Evolutionary conservation across 2,329 filamentous ascomycete species (phyloP).

Genomic region (Monosporascus cannonballus): DNA sequence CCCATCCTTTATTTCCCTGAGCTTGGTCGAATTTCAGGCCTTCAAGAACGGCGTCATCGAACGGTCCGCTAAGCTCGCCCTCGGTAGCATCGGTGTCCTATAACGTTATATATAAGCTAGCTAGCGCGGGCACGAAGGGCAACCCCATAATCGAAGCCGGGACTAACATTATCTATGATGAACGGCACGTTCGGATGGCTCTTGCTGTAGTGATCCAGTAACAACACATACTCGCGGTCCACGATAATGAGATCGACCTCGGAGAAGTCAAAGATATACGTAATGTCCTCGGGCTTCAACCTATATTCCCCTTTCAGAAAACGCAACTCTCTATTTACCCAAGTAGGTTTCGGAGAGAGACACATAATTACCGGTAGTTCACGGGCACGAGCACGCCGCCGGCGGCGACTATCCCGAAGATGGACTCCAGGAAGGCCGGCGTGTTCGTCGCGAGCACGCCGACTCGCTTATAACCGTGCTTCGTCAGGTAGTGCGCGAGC

Average conservation of each 20-base stretch:
- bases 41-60: constrained; percentile 76
- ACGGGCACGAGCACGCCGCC: constrained; percentile 69
- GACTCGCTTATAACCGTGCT: constrained; percentile 67
- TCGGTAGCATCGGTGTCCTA: constrained; percentile 74
- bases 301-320: constrained; percentile 9
- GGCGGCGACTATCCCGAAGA: constrained; percentile 80
- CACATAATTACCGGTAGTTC: constrained; percentile 38
- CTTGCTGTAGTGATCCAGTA: constrained; percentile 62
- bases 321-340: neutral
- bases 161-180: constrained; percentile 61
- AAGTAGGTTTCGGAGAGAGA: neutral
- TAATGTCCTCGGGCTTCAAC: constrained; percentile 63
- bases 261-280: constrained; percentile 83
- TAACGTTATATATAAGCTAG: too few species aligned
- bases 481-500: constrained; percentile 79
- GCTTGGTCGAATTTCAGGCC: constrained; percentile 66
- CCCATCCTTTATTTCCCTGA: constrained; percentile 69
- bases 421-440: constrained; percentile 84
- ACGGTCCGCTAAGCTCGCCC: constrained; percentile 70
- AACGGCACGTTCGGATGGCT: constrained; percentile 59
- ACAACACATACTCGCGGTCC: constrained; percentile 68
- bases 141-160: neutral
- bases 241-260: constrained; percentile 85
- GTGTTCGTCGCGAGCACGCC: constrained; percentile 90
- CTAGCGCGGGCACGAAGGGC: too few species aligned